Base-by-base conservation (phyloP, 2,329 filamentous ascomycete species). In the Fusarium subtropicale region DNA sequence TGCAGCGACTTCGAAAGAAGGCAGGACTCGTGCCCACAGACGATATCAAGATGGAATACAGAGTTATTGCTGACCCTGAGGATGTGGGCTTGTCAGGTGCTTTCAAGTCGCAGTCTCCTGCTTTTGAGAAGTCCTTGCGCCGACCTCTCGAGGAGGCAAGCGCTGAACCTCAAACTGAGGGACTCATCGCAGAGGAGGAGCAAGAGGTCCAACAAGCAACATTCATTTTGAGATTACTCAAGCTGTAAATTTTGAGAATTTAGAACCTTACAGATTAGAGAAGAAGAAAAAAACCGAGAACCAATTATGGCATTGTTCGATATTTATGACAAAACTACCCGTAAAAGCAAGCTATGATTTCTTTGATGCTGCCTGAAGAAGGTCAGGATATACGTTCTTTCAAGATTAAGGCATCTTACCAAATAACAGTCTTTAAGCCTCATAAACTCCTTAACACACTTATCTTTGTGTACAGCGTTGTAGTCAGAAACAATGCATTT, bases 31-130 rank as follows among this genome's bases (percentile, higher is more conserved):
- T 94, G 68, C 90, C 94, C 2, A 98, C 95, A 0, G 96, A 99
- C 76, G 96, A 98, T 76, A 90, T 99, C 67, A 92, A 91, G 82
- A 97, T 99, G 92, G 92, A 97, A 79, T 98, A 97, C 82, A 86
- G 86, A 60, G 89, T 98, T 7, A 81, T 97, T 50, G 86, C 88
- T 10, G 94, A 97, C 76, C 92, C 92, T 0, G 92, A 96, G 3
- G 86, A 88, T 45, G 86, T 94, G 62, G 93, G 92, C 7, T 79
- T 97, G 26, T 88, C 86, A 60, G 84, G 86, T 56, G 90, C 90
- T 4, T 93, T 97, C 76, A 84, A 87, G 69, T 86, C 86, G 38
- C 92, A 97, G 76, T 81, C 86, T 24, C 79, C 84, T 45, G 82
- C 87, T 34, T 92, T 97, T 75, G 90, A 92, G 78, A 96, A 93